Base-by-base conservation (phyloP, 352 stramenopile genomes). In the Globisporangium perplexum region DNA sequence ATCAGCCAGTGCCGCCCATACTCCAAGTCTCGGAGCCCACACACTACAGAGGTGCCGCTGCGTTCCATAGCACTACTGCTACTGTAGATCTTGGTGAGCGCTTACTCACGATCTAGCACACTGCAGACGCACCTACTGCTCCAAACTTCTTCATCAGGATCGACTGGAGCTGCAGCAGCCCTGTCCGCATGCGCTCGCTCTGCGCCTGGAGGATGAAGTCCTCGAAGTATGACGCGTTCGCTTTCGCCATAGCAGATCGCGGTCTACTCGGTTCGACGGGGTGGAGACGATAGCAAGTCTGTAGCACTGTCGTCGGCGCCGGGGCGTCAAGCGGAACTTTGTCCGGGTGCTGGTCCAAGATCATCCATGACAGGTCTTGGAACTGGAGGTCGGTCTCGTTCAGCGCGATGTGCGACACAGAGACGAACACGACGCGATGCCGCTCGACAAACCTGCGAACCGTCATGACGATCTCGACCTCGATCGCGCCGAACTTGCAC, bases 401-500 rank as follows among this genome's bases (percentile, higher is more conserved):
- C 12, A 54, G 24, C 36, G 31, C n/a, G 18, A 50, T 26, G n/a
- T 7, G 23, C 1, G 53, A 47, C 18, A 20, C 41, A n/a, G 51
- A 59, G 2, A 20, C 41, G 28, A 51, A 18, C 24, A 61, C 38
- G 17, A 35, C 4, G 18, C 38, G 31, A 23, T 42, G 4, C 10
- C 30, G 47, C 14, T 56, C 43, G 17, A 41, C 48, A 15, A 56
- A 62, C 43, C 50, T 51, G 43, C 39, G 42, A 1, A 36, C 18
- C 7, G 48, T 22, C 28, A 23, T 24, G 8, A 56, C 28, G 12
- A 24, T 30, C 7, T 46, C 31, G 35, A 60, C 7, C 2, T 22
- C 11, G 22, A 60, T 36, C 11, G 36, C 10, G 4, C 53, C 53
- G 23, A 50, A 47, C 24, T 60, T 35, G 10, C 53, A 60, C 15